Evolutionary conservation across 345 rosid species (phyloP).

Genomic region (Diplotaxis tenuifolia): DNA sequence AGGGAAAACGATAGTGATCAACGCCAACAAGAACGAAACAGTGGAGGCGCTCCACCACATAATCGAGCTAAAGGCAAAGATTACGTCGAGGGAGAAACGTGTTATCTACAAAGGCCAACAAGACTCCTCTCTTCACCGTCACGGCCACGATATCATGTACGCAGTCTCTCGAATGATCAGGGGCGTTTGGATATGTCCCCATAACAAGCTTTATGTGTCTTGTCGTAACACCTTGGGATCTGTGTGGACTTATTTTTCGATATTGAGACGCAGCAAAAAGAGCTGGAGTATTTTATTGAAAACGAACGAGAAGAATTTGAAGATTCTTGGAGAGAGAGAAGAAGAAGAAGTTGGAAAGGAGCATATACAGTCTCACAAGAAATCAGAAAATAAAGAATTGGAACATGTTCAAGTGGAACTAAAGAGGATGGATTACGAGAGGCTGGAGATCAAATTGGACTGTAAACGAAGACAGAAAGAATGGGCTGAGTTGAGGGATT

Average conservation of each 20-base stretch:
- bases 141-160: too few species aligned
- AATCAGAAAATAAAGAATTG: slow-evolving; percentile 59
- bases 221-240: slow-evolving; percentile 75
- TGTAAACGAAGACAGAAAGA: slow-evolving; percentile 79
- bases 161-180: too few species aligned
- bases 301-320: slow-evolving; percentile 81
- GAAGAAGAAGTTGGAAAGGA: slow-evolving; percentile 66
- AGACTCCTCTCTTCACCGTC: too few species aligned
- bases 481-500: slow-evolving; percentile 68
- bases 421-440: slow-evolving; percentile 74
- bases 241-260: slow-evolving; percentile 72
- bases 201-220: slow-evolving; percentile 65
- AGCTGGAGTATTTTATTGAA: slow-evolving; percentile 59
- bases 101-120: too few species aligned
- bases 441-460: slow-evolving; percentile 69
- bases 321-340: slow-evolving; percentile 60
- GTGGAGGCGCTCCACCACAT: too few species aligned
- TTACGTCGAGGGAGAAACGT: too few species aligned
- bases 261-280: slow-evolving; percentile 77
- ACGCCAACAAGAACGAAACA: too few species aligned
- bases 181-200: slow-evolving; percentile 77
- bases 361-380: slow-evolving; percentile 52
- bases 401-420: slow-evolving; percentile 65
- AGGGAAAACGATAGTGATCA: too few species aligned
- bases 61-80: too few species aligned